These are phyloP conservation scores for Tolypocladium nubicola DNA, from an alignment of 2,329 filamentous ascomycete genomes.

Conservation along the genomic window DNA sequence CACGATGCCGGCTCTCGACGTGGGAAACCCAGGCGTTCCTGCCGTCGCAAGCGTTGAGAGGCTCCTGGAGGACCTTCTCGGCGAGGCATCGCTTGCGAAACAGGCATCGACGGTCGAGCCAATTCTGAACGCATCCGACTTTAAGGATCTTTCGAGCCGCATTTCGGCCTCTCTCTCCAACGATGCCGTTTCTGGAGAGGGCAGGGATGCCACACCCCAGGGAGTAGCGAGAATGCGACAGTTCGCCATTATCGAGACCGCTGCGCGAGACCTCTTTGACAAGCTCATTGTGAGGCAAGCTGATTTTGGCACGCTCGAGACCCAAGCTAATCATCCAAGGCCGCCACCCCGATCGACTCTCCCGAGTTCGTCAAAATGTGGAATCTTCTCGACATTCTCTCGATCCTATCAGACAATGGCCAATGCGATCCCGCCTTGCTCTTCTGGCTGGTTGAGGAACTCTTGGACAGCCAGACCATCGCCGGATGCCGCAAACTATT, in stretches of 20 bases:
- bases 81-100: conserved; percentile 49
- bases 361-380: conserved; percentile 75
- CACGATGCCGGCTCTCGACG: conserved; percentile 39
- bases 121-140: conserved; percentile 59
- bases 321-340: conserved; percentile 33
- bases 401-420: conserved; percentile 74
- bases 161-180: conserved; percentile 25
- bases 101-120: conserved; percentile 56
- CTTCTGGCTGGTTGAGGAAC: conserved; percentile 86
- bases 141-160: conserved; percentile 36
- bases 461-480: conserved; percentile 93
- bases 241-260: conserved; percentile 70
- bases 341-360: conserved; percentile 63
- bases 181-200: conserved; percentile 15
- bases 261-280: conserved; percentile 72
- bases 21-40: conserved; percentile 35
- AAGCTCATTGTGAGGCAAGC: conserved; percentile 54
- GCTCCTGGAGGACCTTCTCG: conserved; percentile 47
- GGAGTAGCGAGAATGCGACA: conserved; percentile 34
- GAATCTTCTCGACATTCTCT: conserved; percentile 90
- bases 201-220: conserved; percentile 26
- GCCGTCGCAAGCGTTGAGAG: conserved; percentile 41
- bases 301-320: not conserved
- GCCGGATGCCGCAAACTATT: conserved; percentile 85
- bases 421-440: conserved; percentile 68